Conservation (phyloP, 2,329 filamentous ascomycete genomes). For the Truncatella angustata region DNA sequence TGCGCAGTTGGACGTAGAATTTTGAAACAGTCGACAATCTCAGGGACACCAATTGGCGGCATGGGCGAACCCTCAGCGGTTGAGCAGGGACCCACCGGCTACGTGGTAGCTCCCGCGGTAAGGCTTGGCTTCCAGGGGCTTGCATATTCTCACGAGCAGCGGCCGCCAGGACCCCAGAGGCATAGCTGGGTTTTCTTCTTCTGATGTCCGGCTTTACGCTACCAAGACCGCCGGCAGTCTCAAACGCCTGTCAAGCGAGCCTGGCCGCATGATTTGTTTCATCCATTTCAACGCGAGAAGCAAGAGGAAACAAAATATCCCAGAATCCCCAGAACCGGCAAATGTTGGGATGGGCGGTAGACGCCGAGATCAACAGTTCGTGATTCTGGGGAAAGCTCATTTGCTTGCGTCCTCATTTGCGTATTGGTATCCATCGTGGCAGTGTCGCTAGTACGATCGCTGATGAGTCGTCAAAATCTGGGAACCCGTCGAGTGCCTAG, state of each 20-base stretch:
- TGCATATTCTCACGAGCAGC: conserved; percentile 3
- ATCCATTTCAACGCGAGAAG: not conserved
- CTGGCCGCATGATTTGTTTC: not conserved
- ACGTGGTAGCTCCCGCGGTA: conserved; percentile 8
- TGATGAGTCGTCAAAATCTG: not conserved
- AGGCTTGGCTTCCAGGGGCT: conserved; percentile 5
- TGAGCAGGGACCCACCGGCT: not conserved
- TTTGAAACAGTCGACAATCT: conserved; percentile 7
- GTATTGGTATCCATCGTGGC: not conserved
- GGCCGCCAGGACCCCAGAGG: not conserved
- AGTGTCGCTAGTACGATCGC: not conserved
- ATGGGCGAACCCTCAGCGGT: not conserved
- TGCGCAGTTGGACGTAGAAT: not conserved
- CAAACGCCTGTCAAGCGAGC: not conserved
- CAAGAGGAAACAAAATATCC: not conserved
- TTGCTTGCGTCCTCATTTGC: too few species aligned
- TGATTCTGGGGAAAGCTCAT: conserved; percentile 2
- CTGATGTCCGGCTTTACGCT: not conserved
- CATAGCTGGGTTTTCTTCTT: not conserved
- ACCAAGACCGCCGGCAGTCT: not conserved
- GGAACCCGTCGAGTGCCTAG: not conserved
- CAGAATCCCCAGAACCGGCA: not conserved
- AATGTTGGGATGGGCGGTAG: not conserved
- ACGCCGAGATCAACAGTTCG: not conserved
- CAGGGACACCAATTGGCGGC: conserved; percentile 2